Evolutionary conservation across 345 rosid genomes (phyloP), one percentile per base, ranked within the genome.

Genomic region (Salix exigua): DNA sequence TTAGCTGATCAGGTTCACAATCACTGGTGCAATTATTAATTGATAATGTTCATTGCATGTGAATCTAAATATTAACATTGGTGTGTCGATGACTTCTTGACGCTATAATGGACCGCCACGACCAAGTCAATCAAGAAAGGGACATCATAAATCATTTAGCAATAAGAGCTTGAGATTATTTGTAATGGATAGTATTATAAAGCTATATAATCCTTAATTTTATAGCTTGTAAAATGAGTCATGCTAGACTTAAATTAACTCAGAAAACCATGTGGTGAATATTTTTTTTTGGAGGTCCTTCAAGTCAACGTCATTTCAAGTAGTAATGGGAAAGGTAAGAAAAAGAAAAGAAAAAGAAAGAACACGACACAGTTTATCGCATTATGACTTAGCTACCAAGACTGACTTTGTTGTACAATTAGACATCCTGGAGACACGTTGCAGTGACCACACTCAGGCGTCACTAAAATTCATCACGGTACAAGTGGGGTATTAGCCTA

Each of bases 121-220:
- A 30, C 73, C 74, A 71, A 81, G 91, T 88, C 90, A 82, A 75
- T 70, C 74, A 58, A 70, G 89, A 84, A 48, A 83, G 70, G 16
- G 78, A 75, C 28, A n/a, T 4, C 11, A n/a, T 30, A 30, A 30
- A 30, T 30, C 31, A 30, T 30, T 30, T 30, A 30, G 31, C 31
- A 3, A 30, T 30, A 28, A 30, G 3, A 30, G 31, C 0, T 30
- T 2, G 31, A 30, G 31, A 30, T 30, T 30, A 30, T 30, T n/a
- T n/a, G n/a, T n/a, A n/a, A n/a, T n/a, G n/a, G n/a, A n/a, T n/a
- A n/a, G n/a, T n/a, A n/a, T n/a, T n/a, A n/a, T n/a, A n/a, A n/a
- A n/a, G n/a, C n/a, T n/a, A n/a, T n/a, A 30, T 30, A 30, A 30
- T 3, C 4, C 0, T 30, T 30, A 30, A 30, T 30, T 30, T 30